Conservation (phyloP, 805 yeast species). For the Metschnikowia proteae region DNA sequence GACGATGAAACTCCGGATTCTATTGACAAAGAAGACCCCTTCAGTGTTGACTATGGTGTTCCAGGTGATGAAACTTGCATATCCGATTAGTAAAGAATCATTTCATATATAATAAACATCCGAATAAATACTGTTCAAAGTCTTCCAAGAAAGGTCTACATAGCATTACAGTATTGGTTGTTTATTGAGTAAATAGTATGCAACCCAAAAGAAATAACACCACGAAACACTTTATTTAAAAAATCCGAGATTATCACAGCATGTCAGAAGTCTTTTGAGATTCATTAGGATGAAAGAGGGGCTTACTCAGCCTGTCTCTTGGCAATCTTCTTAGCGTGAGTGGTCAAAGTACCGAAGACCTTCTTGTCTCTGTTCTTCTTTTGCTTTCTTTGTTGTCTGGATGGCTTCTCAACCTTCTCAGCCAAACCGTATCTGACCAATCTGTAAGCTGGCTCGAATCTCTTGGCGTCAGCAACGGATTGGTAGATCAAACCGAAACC, state of each 20-base stretch:
- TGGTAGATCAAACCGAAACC: slow-evolving; percentile 99
- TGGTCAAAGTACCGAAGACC: slow-evolving; percentile 96
- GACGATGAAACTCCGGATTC: slow-evolving; percentile 5
- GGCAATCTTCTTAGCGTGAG: slow-evolving; percentile 89
- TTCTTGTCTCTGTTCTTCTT: slow-evolving; percentile 99
- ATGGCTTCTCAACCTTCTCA: slow-evolving; percentile 91
- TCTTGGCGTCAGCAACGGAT: slow-evolving; percentile 96
- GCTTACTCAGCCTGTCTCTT: slow-evolving; percentile 82
- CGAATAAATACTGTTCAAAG: too few species aligned
- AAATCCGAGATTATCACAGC: slow-evolving; percentile 17
- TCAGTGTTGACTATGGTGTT: slow-evolving; percentile 9
- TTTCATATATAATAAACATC: background rate
- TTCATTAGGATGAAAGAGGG: slow-evolving; percentile 18
- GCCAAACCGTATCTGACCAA: slow-evolving; percentile 98
- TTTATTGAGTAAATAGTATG: slow-evolving; percentile 22
- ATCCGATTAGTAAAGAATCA: slow-evolving; percentile 11
- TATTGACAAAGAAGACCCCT: slow-evolving; percentile 11
- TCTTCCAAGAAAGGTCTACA: background rate
- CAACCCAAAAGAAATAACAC: slow-evolving; percentile 21
- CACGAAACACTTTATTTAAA: slow-evolving; percentile 18
- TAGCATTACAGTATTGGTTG: slow-evolving; percentile 15
- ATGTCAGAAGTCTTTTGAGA: slow-evolving; percentile 17
- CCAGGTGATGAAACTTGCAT: slow-evolving; percentile 14
- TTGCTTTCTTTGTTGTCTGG: slow-evolving; percentile 99
- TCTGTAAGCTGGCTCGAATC: slow-evolving; percentile 99